A percentile compares a stretch with the other conserved stretches of the same genome.
Evolutionary conservation across 1,139 yeast species (phyloP).

Genomic region (Debaryomyces nepalensis): DNA sequence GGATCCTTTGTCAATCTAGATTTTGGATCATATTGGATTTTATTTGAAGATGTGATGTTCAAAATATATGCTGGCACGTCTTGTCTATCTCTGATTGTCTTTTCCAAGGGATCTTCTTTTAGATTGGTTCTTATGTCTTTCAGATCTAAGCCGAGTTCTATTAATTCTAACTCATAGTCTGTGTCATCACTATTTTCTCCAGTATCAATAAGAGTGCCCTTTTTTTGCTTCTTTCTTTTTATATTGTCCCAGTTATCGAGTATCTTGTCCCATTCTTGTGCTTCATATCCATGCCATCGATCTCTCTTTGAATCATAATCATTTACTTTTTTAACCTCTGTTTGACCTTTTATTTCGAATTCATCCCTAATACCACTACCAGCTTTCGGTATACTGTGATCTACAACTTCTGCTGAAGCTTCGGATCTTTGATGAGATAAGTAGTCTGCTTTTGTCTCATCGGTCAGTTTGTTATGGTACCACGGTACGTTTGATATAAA

Average conservation of each 20-base stretch:
- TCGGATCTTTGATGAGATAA: slow-evolving; percentile 30
- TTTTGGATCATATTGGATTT: slow-evolving; percentile 58
- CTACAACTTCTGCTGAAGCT: slow-evolving; percentile 24
- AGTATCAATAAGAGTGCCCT: slow-evolving; percentile 19
- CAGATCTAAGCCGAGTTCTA: slow-evolving; percentile 48
- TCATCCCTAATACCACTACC: slow-evolving; percentile 42
- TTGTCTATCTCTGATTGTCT: slow-evolving; percentile 50
- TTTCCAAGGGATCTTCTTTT: slow-evolving; percentile 42
- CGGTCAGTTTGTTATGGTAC: slow-evolving; percentile 25
- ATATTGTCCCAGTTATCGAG: slow-evolving; percentile 49
- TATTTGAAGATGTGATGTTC: slow-evolving; percentile 37
- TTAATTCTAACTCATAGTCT: slow-evolving; percentile 52
- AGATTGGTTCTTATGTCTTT: slow-evolving; percentile 33
- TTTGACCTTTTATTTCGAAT: slow-evolving; percentile 20
- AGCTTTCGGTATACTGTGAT: slow-evolving; percentile 35
- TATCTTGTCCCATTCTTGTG: slow-evolving; percentile 59
- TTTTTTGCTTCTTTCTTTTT: slow-evolving; percentile 25
- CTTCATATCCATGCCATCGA: slow-evolving; percentile 77
- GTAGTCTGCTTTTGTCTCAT: slow-evolving; percentile 22
- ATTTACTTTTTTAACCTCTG: slow-evolving; percentile 36
- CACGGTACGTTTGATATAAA: slow-evolving; percentile 36
- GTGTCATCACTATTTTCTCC: slow-evolving; percentile 48
- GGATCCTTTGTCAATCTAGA: slow-evolving; percentile 54
- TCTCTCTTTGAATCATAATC: slow-evolving; percentile 74
- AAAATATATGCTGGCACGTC: slow-evolving; percentile 58